Conservation (phyloP, 495 filamentous ascomycete species). For the Symbiotaphrina buchneri region DNA sequence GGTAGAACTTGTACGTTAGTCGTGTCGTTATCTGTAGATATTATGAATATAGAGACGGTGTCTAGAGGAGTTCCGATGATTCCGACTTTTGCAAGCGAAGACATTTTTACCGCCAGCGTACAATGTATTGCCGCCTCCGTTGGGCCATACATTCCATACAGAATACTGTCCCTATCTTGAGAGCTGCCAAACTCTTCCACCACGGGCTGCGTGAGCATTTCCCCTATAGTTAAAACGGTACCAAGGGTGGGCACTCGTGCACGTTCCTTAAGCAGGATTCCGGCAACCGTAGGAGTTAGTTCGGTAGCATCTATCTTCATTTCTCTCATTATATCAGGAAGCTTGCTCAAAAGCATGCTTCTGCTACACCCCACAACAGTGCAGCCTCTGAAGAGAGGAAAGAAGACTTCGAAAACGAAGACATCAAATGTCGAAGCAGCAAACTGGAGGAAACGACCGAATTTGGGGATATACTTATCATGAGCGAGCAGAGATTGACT, state of each 20-base stretch:
- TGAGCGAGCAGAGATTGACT: constrained; percentile 62
- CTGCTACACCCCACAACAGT: constrained; percentile 50
- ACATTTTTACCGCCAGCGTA: constrained; percentile 27
- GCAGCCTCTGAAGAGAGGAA: constrained; percentile 43
- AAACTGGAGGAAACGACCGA: constrained; percentile 65
- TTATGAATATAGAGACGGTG: constrained; percentile 54
- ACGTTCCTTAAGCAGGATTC: constrained; percentile 37
- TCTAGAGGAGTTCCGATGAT: constrained; percentile 52
- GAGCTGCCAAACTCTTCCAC: constrained; percentile 46
- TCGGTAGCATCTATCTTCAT: constrained; percentile 62
- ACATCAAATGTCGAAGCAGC: constrained; percentile 77
- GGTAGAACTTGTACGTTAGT: constrained; percentile 32
- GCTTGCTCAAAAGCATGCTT: constrained; percentile 39
- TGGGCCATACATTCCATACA: constrained; percentile 76
- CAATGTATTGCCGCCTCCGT: constrained; percentile 72
- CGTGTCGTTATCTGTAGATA: constrained; percentile 12
- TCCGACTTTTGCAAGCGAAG: constrained; percentile 22
- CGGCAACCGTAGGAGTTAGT: constrained; percentile 61
- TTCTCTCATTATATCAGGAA: constrained; percentile 33
- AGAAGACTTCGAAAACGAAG: constrained; percentile 77
- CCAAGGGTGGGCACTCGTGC: constrained; percentile 32
- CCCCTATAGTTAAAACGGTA: constrained; percentile 60
- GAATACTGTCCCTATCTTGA: constrained; percentile 18
- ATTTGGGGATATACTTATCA: constrained; percentile 44
- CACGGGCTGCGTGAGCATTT: constrained; percentile 58